A percentile compares a stretch with the other conserved stretches of the same genome.
phyloP scores from a whole-genome alignment of 2,329 filamentous ascomycete species.

The Dichotomopilus funicola region DNA sequence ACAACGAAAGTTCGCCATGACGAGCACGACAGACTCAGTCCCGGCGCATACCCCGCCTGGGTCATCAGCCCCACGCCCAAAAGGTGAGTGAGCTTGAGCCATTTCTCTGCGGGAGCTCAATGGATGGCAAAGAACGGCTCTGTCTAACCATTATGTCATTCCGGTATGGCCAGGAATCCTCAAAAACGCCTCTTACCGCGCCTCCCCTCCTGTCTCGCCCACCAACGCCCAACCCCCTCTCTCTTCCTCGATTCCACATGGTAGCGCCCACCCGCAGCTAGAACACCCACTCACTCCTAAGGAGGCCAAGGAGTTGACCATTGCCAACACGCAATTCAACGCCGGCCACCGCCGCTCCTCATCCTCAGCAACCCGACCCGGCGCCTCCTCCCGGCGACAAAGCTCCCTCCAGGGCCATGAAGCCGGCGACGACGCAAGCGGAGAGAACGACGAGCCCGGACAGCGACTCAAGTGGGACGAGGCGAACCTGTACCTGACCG shows the following conservation, averaged over 20 bases:
- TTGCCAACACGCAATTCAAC: slow-evolving; percentile 92
- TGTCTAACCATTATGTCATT: not conserved
- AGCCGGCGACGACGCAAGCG: slow-evolving; percentile 28
- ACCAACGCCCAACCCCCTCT: slow-evolving; percentile 26
- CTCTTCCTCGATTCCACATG: slow-evolving; percentile 17
- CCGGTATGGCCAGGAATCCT: slow-evolving; percentile 63
- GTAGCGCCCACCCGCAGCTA: slow-evolving; percentile 22
- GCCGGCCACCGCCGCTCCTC: slow-evolving; percentile 82
- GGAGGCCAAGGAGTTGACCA: slow-evolving; percentile 87
- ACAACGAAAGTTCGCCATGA: slow-evolving; percentile 1
- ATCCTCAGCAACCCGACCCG: slow-evolving; percentile 56
- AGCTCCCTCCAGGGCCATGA: slow-evolving; percentile 39
- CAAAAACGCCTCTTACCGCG: slow-evolving; percentile 70
- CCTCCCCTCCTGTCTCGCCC: slow-evolving; percentile 48
- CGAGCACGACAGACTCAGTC: slow-evolving; percentile 1
- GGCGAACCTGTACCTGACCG: slow-evolving; percentile 92
- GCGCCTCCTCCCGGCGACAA: slow-evolving; percentile 60
- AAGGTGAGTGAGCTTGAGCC: slow-evolving; percentile 31
- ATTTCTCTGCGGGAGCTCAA: not conserved
- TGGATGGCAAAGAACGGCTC: not conserved
- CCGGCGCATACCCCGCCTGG: slow-evolving; percentile 38
- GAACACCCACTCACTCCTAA: slow-evolving; percentile 59
- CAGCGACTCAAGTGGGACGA: slow-evolving; percentile 96
- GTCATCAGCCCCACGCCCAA: slow-evolving; percentile 38
- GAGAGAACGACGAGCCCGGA: slow-evolving; percentile 46